phyloP scores from a whole-genome alignment of 2,329 filamentous ascomycete species.

The Tolypocladium pustulatum region DNA sequence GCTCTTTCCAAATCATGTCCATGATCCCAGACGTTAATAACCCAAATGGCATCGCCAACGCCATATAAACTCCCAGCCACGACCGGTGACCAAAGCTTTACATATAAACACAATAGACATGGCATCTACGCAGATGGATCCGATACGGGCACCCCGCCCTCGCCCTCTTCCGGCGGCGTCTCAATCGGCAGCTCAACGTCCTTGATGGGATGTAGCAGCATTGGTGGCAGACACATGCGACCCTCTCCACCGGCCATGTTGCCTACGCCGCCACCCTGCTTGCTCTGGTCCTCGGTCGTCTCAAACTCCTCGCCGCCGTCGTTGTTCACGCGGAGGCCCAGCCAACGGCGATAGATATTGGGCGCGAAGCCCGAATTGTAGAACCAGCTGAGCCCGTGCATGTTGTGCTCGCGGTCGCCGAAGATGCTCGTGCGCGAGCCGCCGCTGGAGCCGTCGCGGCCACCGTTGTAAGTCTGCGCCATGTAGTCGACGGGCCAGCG shows the following conservation, averaged over 20 bases:
- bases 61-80: conserved; percentile 3
- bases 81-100: background rate
- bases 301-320: conserved; percentile 72
- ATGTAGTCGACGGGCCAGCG: conserved; percentile 75
- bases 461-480: conserved; percentile 70
- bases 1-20: background rate
- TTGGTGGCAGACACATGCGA: conserved; percentile 82
- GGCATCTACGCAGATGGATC: conserved; percentile 30
- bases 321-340: conserved; percentile 70
- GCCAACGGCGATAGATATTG: conserved; percentile 76
- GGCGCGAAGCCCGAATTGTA: conserved; percentile 77
- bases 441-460: conserved; percentile 64
- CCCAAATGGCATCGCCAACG: background rate
- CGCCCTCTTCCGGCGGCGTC: conserved; percentile 32
- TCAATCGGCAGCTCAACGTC: conserved; percentile 56
- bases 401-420: conserved; percentile 81
- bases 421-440: conserved; percentile 64
- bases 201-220: conserved; percentile 86
- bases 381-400: conserved; percentile 81
- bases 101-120: background rate
- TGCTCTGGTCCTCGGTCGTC: conserved; percentile 40
- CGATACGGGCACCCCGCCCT: conserved; percentile 24
- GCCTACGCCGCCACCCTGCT: conserved; percentile 35
- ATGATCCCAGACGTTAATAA: background rate
- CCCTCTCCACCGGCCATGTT: conserved; percentile 61